phyloP scores from a whole-genome alignment of 129 eudicot species.

The Tagetes patula region DNA sequence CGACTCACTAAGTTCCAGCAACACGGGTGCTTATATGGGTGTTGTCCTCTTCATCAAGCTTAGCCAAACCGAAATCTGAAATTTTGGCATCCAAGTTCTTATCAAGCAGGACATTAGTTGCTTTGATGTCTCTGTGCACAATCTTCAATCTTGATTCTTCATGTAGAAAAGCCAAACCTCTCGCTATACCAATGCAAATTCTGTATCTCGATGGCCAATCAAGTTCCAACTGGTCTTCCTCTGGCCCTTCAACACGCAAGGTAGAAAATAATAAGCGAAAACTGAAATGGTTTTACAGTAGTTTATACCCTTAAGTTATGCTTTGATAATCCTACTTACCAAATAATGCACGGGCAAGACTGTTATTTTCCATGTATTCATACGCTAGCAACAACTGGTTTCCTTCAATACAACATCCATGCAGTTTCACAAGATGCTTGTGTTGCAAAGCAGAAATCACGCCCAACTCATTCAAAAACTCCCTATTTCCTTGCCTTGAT shows the following conservation, averaged over 20 bases:
- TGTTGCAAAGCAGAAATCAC: constrained; percentile 80
- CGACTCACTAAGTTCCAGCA: constrained; percentile 79
- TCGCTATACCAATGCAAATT: constrained; percentile 69
- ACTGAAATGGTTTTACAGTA: too few species aligned
- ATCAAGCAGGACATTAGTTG: constrained; percentile 75
- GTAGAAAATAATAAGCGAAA: background rate
- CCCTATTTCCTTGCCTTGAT: constrained; percentile 80
- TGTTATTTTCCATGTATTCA: constrained; percentile 79
- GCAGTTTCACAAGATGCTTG: constrained; percentile 66
- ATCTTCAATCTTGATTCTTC: constrained; percentile 78
- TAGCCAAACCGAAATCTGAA: constrained; percentile 87
- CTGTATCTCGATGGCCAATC: constrained; percentile 72
- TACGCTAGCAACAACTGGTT: constrained; percentile 65
- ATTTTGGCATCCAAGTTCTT: constrained; percentile 61
- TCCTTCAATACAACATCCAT: constrained; percentile 79
- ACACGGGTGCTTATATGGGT: constrained; percentile 76
- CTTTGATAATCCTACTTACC: constrained; percentile 33
- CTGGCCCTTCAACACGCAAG: constrained; percentile 42
- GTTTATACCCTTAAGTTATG: too few species aligned
- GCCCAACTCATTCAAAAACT: constrained; percentile 76
- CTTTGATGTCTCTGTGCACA: constrained; percentile 81
- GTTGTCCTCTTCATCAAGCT: constrained; percentile 75
- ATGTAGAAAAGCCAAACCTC: constrained; percentile 73
- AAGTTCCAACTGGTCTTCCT: constrained; percentile 47
- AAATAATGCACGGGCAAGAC: constrained; percentile 76